Percentiles rank a stretch among this genome's conserved stretches.
phyloP scores from a whole-genome alignment of 305 asterid genomes.

The Fraxinus sp. region DNA sequence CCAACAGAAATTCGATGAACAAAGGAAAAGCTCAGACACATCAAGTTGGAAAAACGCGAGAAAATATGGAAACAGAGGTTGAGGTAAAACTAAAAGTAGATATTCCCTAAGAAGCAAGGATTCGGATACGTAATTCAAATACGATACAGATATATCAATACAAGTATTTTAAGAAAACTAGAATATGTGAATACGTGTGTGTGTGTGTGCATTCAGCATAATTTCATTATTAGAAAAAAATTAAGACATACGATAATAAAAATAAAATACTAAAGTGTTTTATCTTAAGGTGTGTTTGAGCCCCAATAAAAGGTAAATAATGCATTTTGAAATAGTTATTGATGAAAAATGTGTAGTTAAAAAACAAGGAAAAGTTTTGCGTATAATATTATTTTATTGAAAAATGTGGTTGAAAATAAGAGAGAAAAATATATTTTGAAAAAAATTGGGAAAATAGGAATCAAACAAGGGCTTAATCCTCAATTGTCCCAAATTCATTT shows the following conservation, averaged over 20 bases:
- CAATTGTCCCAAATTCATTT: not conserved
- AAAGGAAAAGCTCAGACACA: not conserved
- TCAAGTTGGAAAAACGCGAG: slow-evolving; percentile 4
- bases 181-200: not conserved
- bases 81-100: not conserved
- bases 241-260: not conserved
- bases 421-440: too few species aligned
- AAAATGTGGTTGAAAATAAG: not conserved
- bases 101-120: not conserved
- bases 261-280: not conserved
- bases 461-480: not conserved
- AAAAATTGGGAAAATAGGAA: not conserved
- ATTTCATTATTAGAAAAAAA: not conserved
- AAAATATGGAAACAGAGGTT: slow-evolving; percentile 1
- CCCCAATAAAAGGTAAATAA: not conserved
- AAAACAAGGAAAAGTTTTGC: too few species aligned
- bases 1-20: slow-evolving; percentile 22
- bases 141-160: not conserved
- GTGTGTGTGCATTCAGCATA: not conserved
- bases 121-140: not conserved
- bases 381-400: not conserved
- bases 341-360: not conserved
- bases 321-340: not conserved
- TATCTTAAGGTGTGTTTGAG: not conserved
- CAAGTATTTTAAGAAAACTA: not conserved